A percentile compares a stretch with the other conserved stretches of the same genome.
phyloP scores from a whole-genome alignment of 768 basidiomycete species.

The Scleroderma citrinum region DNA sequence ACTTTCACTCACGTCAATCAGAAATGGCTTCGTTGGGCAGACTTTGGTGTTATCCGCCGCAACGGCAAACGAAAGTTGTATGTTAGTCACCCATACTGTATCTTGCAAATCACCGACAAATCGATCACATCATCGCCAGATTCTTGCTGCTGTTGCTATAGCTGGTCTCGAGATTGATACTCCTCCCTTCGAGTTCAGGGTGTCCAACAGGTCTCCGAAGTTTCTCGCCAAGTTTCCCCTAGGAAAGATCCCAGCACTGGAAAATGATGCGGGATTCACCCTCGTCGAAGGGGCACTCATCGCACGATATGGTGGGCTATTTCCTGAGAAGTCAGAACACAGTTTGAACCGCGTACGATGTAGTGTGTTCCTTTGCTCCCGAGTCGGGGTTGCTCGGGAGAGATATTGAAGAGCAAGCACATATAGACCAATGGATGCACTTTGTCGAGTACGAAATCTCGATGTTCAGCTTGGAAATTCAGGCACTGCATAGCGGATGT shows the following conservation, averaged over 20 bases:
- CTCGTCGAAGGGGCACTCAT: slow-evolving; percentile 25
- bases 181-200: slow-evolving; percentile 15
- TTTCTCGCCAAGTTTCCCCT: slow-evolving; percentile 25
- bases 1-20: background rate
- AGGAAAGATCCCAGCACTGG: slow-evolving; percentile 25
- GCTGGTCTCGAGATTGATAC: slow-evolving; percentile 23
- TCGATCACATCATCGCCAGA: slow-evolving; percentile 7
- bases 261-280: slow-evolving; percentile 16
- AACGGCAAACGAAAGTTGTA: slow-evolving; percentile 26
- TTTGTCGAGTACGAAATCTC: slow-evolving; percentile 25
- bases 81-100: slow-evolving; percentile 6
- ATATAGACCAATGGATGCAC: slow-evolving; percentile 28
- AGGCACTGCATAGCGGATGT: slow-evolving; percentile 11
- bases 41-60: slow-evolving; percentile 18
- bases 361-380: slow-evolving; percentile 23
- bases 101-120: background rate
- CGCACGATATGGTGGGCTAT: slow-evolving; percentile 21
- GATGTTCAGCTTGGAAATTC: slow-evolving; percentile 14
- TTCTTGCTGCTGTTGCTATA: slow-evolving; percentile 17
- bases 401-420: slow-evolving; percentile 15
- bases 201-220: slow-evolving; percentile 23
- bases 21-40: slow-evolving; percentile 22
- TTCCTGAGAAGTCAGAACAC: background rate
- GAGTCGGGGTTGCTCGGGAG: slow-evolving; percentile 23
- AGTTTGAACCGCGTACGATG: background rate